Evolutionary conservation across 1,284 basidiomycete genomes (phyloP), one percentile per base, ranked within the genome.

Genomic region (Pseudozyma hubeiensis): DNA sequence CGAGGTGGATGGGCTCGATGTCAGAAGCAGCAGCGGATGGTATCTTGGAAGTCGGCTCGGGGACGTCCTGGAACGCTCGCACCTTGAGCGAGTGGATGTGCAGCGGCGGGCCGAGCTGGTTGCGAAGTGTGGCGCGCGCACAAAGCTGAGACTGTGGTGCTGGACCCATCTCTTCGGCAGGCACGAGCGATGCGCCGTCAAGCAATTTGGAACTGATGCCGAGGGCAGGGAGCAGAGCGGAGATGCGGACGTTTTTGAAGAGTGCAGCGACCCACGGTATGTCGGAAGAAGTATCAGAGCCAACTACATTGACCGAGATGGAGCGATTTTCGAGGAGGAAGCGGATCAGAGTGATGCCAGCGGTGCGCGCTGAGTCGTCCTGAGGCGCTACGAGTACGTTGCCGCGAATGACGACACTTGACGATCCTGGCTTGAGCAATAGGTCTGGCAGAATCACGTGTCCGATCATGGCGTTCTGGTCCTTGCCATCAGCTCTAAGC

Each of bases 71-170:
- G 24, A 46, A 57, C 1, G 64, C 74, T 13, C 60, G 35, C 29
- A 75, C 78, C 17, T 49, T 43, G 40, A 80, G 70, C 7, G 68
- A 53, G 19, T 63, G 51, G 37, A 80, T 56, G 29, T 53, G 55
- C 3, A 80, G 55, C 14, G 68, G 64, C 14, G 65, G 75, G 13
- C 66, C 77, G 9, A 80, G 59, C 29, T 75, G 58, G 43, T 80
- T 80, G 49, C 74, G 57, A 14, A 80, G 65, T 9, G 77, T 80
- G 11, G 77, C 63, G 14, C 78, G 61, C 16, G 75, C 77, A 14
- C 61, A 70, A 11, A 75, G 61, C 70, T 64, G 52, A 33, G 60
- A 43, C n/a, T 59, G 47, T 5, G 53, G 17, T 1, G 52, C 43
- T 4, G 47, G 29, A 17, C 34, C 45, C 31, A 35, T 17, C 2